phyloP scores from a whole-genome alignment of 345 rosid species.

The Heritiera fomes region DNA sequence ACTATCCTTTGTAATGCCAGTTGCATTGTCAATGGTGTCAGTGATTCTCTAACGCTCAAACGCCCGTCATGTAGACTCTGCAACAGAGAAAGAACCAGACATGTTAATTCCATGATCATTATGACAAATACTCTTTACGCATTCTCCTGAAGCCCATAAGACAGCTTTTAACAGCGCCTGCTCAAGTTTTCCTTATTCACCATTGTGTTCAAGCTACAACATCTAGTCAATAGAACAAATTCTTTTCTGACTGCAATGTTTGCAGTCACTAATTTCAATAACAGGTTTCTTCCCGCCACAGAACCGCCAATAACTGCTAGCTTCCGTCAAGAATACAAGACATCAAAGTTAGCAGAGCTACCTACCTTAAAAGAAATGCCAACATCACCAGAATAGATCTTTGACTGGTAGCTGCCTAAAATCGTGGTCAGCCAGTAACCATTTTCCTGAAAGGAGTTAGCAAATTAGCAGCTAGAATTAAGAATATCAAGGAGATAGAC shows the following conservation, averaged over 20 bases:
- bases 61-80: slow-evolving; percentile 85
- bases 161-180: not conserved
- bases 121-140: not conserved
- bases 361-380: slow-evolving; percentile 60
- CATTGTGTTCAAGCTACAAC: not conserved
- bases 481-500: not conserved
- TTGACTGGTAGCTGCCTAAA: slow-evolving; percentile 71
- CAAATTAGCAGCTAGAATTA: not conserved
- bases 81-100: slow-evolving; percentile 10
- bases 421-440: slow-evolving; percentile 54
- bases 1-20: slow-evolving; percentile 63
- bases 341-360: not conserved
- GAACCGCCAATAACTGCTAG: not conserved
- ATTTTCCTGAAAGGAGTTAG: slow-evolving; percentile 38
- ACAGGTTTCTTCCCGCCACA: not conserved
- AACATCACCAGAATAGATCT: slow-evolving; percentile 64
- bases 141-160: not conserved
- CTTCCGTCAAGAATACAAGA: not conserved
- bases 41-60: slow-evolving; percentile 56
- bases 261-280: not conserved
- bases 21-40: slow-evolving; percentile 55
- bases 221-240: not conserved
- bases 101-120: not conserved
- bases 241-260: not conserved
- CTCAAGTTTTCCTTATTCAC: not conserved